These are phyloP conservation scores for Aurantiochytrium sp. DNA, from an alignment of 108 stramenopile species.

Conservation along the genomic window DNA sequence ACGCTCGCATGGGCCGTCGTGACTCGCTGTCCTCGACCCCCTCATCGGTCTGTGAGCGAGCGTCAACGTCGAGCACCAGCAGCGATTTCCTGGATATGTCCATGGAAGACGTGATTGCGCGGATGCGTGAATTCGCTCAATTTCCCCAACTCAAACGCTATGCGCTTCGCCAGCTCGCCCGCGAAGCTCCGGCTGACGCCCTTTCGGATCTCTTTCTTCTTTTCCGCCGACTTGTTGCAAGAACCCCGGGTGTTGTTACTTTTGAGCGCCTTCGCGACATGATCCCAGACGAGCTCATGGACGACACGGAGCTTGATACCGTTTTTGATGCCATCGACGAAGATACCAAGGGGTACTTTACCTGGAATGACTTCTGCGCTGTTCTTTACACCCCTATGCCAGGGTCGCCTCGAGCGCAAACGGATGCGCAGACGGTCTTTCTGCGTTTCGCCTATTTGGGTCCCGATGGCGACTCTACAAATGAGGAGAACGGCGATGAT, in stretches of 20 bases:
- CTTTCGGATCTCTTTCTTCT: neutral
- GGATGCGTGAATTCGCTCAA: neutral
- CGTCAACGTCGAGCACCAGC: neutral
- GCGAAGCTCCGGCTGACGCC: neutral
- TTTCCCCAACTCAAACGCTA: neutral
- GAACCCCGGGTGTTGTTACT: neutral
- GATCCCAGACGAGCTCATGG: neutral
- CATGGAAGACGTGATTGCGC: neutral
- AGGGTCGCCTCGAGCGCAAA: neutral
- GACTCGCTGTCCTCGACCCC: neutral
- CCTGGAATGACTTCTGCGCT: neutral
- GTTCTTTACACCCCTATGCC: neutral
- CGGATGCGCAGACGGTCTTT: neutral
- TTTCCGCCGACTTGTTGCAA: neutral
- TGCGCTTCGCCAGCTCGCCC: neutral
- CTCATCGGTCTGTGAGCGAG: neutral
- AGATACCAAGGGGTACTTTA: neutral
- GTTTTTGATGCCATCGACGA: neutral
- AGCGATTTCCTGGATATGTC: neutral
- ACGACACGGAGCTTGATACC: neutral
- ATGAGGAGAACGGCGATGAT: too few species aligned
- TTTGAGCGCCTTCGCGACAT: neutral
- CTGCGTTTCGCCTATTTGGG: neutral
- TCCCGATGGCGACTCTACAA: neutral
- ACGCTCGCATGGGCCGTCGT: neutral